phyloP scores from a whole-genome alignment of 106 monocot species.

The Ottelia alismoides region DNA sequence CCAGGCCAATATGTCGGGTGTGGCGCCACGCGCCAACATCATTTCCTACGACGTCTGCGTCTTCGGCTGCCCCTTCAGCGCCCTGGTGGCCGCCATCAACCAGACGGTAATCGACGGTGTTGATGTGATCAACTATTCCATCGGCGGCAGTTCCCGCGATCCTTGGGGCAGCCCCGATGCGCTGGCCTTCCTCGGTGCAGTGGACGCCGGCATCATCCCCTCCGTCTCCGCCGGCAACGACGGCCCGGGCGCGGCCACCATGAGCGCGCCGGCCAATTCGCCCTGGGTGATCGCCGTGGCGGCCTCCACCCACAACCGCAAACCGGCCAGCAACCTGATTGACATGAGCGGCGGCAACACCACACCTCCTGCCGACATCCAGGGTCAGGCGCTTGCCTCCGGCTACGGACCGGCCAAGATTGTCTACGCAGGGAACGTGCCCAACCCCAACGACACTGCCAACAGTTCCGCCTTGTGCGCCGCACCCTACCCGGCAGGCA shows the following conservation, averaged over 20 bases:
- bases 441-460: no score
- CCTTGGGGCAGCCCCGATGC: conserved; percentile 9
- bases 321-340: no score
- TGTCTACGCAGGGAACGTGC: no score
- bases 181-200: conserved; percentile 11
- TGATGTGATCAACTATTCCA: background rate
- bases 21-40: background rate
- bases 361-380: no score
- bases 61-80: background rate
- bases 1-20: no score
- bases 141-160: no score
- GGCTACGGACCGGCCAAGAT: no score
- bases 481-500: no score
- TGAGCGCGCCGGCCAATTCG: conserved; percentile 15
- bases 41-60: background rate
- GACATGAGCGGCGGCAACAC: no score
- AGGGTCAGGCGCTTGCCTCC: no score
- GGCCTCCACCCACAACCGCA: conserved; percentile 22
- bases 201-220: conserved; percentile 16
- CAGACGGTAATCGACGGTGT: background rate
- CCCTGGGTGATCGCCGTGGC: conserved; percentile 44
- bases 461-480: no score
- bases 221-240: conserved; percentile 19
- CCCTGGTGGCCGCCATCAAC: background rate
- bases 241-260: conserved; percentile 8